Evolutionary conservation across 2,329 filamentous ascomycete genomes (phyloP).

Genomic region (Cadophora sp.): DNA sequence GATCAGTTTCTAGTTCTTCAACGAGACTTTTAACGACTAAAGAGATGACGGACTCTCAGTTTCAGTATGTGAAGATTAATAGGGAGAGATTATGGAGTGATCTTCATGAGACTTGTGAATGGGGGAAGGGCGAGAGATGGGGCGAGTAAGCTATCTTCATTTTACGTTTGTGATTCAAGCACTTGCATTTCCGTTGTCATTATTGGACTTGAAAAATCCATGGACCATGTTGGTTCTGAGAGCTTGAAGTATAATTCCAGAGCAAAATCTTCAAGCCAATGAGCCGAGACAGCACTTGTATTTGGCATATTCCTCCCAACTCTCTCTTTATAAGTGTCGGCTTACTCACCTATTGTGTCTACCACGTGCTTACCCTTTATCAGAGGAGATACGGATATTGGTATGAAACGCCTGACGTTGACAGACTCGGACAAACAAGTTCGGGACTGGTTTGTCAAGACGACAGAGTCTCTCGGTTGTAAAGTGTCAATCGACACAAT

Average conservation of each 20-base stretch:
- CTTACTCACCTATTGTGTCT: not conserved
- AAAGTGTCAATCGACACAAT: conserved; percentile 73
- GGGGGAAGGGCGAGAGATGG: conserved; percentile 71
- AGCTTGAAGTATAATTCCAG: no score
- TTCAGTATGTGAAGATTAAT: conserved; percentile 62
- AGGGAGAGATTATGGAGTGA: conserved; percentile 65
- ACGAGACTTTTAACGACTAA: conserved; percentile 32
- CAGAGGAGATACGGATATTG: conserved; percentile 66
- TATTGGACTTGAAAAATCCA: no score
- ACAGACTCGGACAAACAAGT: conserved; percentile 74
- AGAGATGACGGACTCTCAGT: conserved; percentile 54
- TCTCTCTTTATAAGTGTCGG: not conserved
- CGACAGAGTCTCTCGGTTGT: conserved; percentile 68
- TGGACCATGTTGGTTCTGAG: no score
- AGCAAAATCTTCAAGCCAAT: not conserved
- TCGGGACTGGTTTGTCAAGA: conserved; percentile 77
- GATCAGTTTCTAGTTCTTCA: conserved; percentile 30
- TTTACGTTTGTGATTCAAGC: not conserved
- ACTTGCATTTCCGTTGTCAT: not conserved
- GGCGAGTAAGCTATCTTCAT: conserved; percentile 60
- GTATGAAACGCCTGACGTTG: conserved; percentile 78
- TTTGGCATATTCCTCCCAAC: not conserved
- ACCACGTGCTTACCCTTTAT: not conserved
- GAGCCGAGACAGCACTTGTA: not conserved
- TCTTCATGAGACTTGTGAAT: conserved; percentile 70